These are phyloP conservation scores for Cladosporium sp. DNA, from an alignment of 2,329 filamentous ascomycete genomes.

Conservation along the genomic window DNA sequence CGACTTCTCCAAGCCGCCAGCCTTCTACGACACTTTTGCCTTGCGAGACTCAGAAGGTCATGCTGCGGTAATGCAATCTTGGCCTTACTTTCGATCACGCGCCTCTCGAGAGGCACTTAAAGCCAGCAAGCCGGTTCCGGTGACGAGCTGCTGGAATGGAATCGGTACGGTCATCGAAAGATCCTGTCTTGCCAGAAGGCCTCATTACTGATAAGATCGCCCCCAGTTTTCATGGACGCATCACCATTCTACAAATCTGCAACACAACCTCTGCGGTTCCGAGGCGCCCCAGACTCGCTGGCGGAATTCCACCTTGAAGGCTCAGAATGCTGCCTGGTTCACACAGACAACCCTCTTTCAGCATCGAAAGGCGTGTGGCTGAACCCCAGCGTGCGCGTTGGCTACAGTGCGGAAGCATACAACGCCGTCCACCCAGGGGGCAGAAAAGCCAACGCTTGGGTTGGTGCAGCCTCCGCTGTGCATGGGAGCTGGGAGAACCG, in stretches of 20 bases:
- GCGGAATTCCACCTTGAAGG: conserved; percentile 64
- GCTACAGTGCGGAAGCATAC: conserved; percentile 60
- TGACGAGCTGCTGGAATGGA: conserved; percentile 68
- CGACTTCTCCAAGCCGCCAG: conserved; percentile 57
- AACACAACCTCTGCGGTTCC: conserved; percentile 55
- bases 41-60: conserved; percentile 56
- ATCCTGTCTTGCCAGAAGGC: neutral
- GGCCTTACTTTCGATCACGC: conserved; percentile 59
- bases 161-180: conserved; percentile 4
- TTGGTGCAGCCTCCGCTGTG: conserved; percentile 46
- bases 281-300: conserved; percentile 64
- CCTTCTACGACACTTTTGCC: conserved; percentile 65
- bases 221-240: conserved; percentile 49
- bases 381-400: conserved; percentile 69
- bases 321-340: conserved; percentile 78
- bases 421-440: conserved; percentile 40
- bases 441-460: conserved; percentile 23
- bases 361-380: conserved; percentile 59
- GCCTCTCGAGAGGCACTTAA: conserved; percentile 57
- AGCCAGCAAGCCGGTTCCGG: conserved; percentile 55
- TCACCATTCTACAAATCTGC: conserved; percentile 53
- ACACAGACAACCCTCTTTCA: conserved; percentile 66
- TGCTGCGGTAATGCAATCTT: conserved; percentile 54
- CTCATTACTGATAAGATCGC: neutral
- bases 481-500: conserved; percentile 62